A percentile compares a stretch with the other conserved stretches of the same genome.
These are phyloP conservation scores for Suhomyces yuchorum DNA, from an alignment of 1,139 yeast species.

Conservation along the genomic window DNA sequence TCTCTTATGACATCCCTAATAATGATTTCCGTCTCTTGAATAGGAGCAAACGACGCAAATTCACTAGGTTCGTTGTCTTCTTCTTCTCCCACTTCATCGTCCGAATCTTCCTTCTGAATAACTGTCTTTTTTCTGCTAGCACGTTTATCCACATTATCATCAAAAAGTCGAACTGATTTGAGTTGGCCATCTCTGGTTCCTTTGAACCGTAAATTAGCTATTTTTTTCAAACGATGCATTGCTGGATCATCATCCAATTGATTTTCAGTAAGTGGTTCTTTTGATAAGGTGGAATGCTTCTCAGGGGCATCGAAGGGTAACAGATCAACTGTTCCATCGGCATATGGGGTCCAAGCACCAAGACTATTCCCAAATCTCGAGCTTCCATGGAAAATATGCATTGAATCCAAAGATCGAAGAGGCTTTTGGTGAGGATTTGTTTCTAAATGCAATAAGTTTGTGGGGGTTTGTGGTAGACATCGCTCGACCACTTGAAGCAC, in stretches of 20 bases:
- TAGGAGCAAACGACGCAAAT: constrained; percentile 55
- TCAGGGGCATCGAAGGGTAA: constrained; percentile 55
- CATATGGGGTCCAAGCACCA: constrained; percentile 74
- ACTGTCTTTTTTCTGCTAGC: constrained; percentile 15
- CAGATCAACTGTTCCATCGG: constrained; percentile 62
- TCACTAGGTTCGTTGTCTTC: constrained; percentile 29
- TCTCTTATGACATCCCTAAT: constrained; percentile 31
- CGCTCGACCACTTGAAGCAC: constrained; percentile 62
- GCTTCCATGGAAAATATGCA: constrained; percentile 59
- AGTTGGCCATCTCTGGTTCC: constrained; percentile 45
- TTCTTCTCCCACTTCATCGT: constrained; percentile 24
- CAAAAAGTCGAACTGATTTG: constrained; percentile 38
- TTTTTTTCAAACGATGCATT: constrained; percentile 28
- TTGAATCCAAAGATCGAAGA: constrained; percentile 53
- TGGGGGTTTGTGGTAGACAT: constrained; percentile 46
- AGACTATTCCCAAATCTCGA: constrained; percentile 60
- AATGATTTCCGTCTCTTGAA: constrained; percentile 51
- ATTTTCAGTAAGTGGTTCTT: constrained; percentile 15
- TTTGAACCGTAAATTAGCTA: constrained; percentile 59
- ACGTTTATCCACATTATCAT: constrained; percentile 26
- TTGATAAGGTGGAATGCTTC: constrained; percentile 28
- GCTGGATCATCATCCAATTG: constrained; percentile 6
- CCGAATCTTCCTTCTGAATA: constrained; percentile 12
- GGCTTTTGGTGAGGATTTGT: constrained; percentile 45
- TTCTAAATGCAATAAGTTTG: constrained; percentile 28